A percentile compares a stretch with the other conserved stretches of the same genome.
Evolutionary conservation across 2,329 filamentous ascomycete genomes (phyloP).

Genomic region (Chrysoporthe puriensis): DNA sequence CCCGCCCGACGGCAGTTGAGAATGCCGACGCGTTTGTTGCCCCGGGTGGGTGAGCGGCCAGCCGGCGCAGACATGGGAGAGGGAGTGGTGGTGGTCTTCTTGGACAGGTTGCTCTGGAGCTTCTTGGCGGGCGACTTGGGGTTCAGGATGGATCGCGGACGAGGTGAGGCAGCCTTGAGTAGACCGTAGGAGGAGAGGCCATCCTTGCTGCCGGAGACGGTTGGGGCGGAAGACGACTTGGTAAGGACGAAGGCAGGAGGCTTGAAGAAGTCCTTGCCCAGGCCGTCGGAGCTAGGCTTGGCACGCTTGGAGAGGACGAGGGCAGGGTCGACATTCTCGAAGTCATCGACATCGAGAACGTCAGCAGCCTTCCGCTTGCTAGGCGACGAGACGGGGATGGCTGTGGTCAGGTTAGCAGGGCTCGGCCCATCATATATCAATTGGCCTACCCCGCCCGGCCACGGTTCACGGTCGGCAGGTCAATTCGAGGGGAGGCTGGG

Average conservation of each 20-base stretch:
- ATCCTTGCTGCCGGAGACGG: slow-evolving; percentile 34
- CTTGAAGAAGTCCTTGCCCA: slow-evolving; percentile 53
- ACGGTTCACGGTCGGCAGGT: not conserved
- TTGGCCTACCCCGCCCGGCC: slow-evolving; percentile 2
- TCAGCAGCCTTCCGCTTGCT: slow-evolving; percentile 63
- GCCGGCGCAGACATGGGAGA: slow-evolving; percentile 67
- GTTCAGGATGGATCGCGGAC: slow-evolving; percentile 51
- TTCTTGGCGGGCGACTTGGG: slow-evolving; percentile 56
- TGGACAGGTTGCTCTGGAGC: slow-evolving; percentile 48
- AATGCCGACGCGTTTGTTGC: slow-evolving; percentile 68
- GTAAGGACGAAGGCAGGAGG: slow-evolving; percentile 50
- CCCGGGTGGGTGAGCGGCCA: slow-evolving; percentile 77
- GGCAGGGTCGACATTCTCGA: slow-evolving; percentile 64
- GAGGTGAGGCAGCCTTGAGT: slow-evolving; percentile 36
- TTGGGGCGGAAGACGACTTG: slow-evolving; percentile 44
- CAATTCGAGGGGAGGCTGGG: not conserved
- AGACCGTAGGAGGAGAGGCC: slow-evolving; percentile 38
- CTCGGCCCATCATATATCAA: not conserved
- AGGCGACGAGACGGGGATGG: slow-evolving; percentile 44
- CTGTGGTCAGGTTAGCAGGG: slow-evolving; percentile 41
- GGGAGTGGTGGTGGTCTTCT: slow-evolving; percentile 48
- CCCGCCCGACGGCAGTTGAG: slow-evolving; percentile 69
- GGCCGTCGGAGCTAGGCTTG: slow-evolving; percentile 50
- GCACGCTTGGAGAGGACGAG: slow-evolving; percentile 60
- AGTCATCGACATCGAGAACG: slow-evolving; percentile 54